Percentiles rank a stretch among this genome's conserved stretches.
Conservation (phyloP, 164 flowering plant genomes). For the Tetrastigma voinierianum region DNA sequence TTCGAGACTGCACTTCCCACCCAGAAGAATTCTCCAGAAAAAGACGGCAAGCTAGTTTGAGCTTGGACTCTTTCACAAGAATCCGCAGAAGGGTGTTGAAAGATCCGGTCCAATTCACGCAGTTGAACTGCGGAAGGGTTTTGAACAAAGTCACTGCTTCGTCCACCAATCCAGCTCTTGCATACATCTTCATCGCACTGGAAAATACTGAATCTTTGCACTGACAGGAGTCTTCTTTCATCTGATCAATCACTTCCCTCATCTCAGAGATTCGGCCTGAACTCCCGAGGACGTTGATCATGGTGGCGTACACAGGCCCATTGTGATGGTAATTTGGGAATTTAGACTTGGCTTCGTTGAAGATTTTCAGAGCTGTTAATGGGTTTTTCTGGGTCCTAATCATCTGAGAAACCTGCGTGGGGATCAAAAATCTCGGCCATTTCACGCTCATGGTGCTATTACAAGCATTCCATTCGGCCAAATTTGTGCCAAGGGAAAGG, state of each 20-base stretch:
- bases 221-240: conserved; percentile 69
- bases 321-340: conserved; percentile 73
- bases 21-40: conserved; percentile 51
- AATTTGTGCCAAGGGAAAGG: no score
- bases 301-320: conserved; percentile 68
- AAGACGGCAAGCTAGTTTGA: conserved; percentile 38
- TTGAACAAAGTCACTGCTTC: conserved; percentile 62
- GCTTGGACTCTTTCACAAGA: conserved; percentile 41
- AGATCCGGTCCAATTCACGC: conserved; percentile 65
- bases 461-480: not conserved
- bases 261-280: conserved; percentile 50
- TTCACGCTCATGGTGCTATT: conserved; percentile 30
- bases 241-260: conserved; percentile 55
- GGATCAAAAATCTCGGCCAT: conserved; percentile 77
- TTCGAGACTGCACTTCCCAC: conserved; percentile 62
- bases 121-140: conserved; percentile 57
- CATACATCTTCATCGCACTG: conserved; percentile 45
- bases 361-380: conserved; percentile 55
- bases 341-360: conserved; percentile 55
- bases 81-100: conserved; percentile 58
- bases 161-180: conserved; percentile 43
- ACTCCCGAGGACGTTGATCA: conserved; percentile 55
- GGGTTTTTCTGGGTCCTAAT: conserved; percentile 65
- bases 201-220: conserved; percentile 59
- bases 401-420: conserved; percentile 54